These are phyloP conservation scores for Phytophthora hybrid DNA, from an alignment of 352 stramenopile genomes.

Conservation along the genomic window DNA sequence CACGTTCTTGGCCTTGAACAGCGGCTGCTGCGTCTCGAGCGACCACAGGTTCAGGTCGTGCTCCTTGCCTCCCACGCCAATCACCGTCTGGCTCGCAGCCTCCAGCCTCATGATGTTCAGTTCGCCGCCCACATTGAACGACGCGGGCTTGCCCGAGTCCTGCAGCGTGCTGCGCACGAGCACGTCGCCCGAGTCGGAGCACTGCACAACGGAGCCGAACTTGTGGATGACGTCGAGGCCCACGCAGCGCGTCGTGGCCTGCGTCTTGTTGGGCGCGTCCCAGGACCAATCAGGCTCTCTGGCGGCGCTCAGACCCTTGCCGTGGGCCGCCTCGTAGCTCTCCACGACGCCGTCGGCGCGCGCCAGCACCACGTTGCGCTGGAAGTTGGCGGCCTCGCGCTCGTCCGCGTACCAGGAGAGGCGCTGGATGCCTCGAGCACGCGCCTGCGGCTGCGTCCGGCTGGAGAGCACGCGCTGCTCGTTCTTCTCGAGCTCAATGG, in stretches of 20 bases:
- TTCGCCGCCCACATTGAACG: conserved; percentile 62
- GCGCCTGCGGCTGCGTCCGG: conserved; percentile 54
- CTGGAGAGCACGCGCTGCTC: conserved; percentile 70
- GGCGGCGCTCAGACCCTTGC: conserved; percentile 36
- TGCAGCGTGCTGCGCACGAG: conserved; percentile 58
- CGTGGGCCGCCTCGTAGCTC: conserved; percentile 60
- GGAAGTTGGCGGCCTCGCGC: conserved; percentile 37
- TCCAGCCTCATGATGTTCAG: conserved; percentile 72
- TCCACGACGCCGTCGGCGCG: conserved; percentile 72
- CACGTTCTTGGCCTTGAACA: conserved; percentile 91
- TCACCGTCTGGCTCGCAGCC: conserved; percentile 51
- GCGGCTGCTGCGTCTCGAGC: conserved; percentile 73
- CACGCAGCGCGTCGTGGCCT: conserved; percentile 43
- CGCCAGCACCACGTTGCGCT: conserved; percentile 66
- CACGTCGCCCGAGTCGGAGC: conserved; percentile 65
- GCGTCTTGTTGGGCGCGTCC: conserved; percentile 12
- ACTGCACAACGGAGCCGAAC: conserved; percentile 77
- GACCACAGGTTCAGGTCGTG: conserved; percentile 85
- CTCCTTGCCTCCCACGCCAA: conserved; percentile 86
- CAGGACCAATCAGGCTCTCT: conserved; percentile 65
- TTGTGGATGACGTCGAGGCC: conserved; percentile 68
- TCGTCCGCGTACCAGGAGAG: conserved; percentile 73
- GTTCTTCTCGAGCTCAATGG: conserved; percentile 75
- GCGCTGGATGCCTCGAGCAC: conserved; percentile 57
- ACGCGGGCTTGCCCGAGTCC: conserved; percentile 44